phyloP scores from a whole-genome alignment of 352 stramenopile species.

The Pythium aristosporum region DNA sequence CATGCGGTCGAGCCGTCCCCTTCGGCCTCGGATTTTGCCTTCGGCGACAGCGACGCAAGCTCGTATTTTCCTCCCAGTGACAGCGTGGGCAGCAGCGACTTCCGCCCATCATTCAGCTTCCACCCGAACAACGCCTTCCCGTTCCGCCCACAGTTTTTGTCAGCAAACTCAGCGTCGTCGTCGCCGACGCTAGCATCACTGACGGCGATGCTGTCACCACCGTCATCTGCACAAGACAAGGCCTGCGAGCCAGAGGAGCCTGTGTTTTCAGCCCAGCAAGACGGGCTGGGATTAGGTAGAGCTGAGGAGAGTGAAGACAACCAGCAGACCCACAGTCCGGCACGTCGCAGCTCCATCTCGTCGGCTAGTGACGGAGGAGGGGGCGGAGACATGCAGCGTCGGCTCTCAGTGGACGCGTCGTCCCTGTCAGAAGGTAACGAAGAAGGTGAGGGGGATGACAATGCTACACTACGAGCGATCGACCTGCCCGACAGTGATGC shows the following conservation, averaged over 20 bases:
- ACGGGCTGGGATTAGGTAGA: too few relatives aligned
- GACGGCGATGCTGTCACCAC: slow-evolving; percentile 9
- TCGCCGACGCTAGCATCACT: slow-evolving; percentile 13
- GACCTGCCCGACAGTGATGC: slow-evolving; percentile 15
- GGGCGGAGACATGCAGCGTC: background rate
- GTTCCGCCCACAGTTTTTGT: slow-evolving; percentile 15
- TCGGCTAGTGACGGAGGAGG: background rate
- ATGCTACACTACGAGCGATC: slow-evolving; percentile 5
- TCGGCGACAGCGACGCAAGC: background rate
- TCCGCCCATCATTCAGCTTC: slow-evolving; percentile 15
- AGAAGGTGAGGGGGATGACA: slow-evolving; percentile 3
- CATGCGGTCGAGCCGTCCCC: background rate
- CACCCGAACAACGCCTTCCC: slow-evolving; percentile 15
- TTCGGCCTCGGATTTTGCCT: background rate
- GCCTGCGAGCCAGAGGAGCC: background rate
- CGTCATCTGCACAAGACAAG: background rate
- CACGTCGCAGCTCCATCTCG: background rate
- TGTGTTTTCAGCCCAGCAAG: background rate
- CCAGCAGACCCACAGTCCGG: slow-evolving; percentile 9
- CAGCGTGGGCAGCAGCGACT: background rate
- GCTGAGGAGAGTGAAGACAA: background rate
- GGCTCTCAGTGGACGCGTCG: slow-evolving; percentile 2
- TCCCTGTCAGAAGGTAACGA: background rate
- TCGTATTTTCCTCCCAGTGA: background rate
- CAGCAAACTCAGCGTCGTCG: background rate